Evolutionary conservation across 2,329 filamentous ascomycete species (phyloP).

Genomic region (Penicillium corylophilum): DNA sequence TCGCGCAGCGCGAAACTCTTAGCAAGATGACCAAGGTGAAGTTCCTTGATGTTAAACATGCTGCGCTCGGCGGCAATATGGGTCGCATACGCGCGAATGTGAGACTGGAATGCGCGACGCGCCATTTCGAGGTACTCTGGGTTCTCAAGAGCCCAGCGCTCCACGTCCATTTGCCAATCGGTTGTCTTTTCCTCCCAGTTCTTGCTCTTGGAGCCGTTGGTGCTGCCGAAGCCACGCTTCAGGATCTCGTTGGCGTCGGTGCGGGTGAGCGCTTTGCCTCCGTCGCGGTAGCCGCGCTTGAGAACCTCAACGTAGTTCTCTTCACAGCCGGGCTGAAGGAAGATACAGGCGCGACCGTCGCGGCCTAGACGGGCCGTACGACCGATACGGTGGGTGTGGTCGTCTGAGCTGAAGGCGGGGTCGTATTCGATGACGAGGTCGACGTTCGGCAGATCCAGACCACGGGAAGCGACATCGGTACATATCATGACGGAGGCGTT

Average conservation of each 20-base stretch:
- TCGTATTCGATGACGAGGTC: conserved; percentile 96
- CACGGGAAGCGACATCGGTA: conserved; percentile 92
- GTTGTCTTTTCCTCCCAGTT: conserved; percentile 67
- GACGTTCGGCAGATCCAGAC: conserved; percentile 91
- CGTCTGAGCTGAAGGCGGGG: conserved; percentile 86
- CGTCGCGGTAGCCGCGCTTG: conserved; percentile 66
- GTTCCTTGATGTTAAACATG: conserved; percentile 86
- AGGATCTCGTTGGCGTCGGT: conserved; percentile 66
- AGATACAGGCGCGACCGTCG: conserved; percentile 81
- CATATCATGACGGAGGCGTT: conserved; percentile 82
- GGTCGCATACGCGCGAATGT: conserved; percentile 92
- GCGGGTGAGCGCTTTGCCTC: conserved; percentile 62
- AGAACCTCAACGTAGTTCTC: conserved; percentile 84
- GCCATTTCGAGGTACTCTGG: conserved; percentile 74
- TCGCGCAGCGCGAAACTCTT: conserved; percentile 92
- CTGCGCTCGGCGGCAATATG: conserved; percentile 80
- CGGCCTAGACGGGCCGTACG: conserved; percentile 91
- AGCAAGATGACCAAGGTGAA: conserved; percentile 89
- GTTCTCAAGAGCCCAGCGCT: conserved; percentile 65
- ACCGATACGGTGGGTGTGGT: conserved; percentile 92
- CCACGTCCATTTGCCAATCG: conserved; percentile 64
- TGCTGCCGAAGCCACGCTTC: conserved; percentile 61
- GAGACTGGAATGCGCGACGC: conserved; percentile 82
- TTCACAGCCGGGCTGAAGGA: conserved; percentile 86
- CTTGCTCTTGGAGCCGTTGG: conserved; percentile 40